These are phyloP conservation scores for Kwoniella europaea DNA, from an alignment of 768 basidiomycete genomes.

Conservation along the genomic window DNA sequence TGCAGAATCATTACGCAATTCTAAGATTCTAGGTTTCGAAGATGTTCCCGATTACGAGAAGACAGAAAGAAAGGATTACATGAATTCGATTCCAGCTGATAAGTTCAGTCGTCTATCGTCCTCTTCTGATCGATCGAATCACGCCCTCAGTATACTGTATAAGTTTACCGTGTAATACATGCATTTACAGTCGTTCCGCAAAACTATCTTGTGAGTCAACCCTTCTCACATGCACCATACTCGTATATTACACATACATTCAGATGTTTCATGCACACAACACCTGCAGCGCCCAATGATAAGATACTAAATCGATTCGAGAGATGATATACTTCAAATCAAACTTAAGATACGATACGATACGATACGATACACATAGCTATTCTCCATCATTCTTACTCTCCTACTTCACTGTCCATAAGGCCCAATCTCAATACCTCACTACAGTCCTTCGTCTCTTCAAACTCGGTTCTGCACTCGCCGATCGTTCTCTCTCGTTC, in stretches of 20 bases:
- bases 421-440: constrained; percentile 2
- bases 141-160: not conserved
- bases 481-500: constrained; percentile 26
- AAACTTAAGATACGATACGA: not conserved
- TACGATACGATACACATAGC: not conserved
- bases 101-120: not conserved
- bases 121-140: constrained; percentile 3
- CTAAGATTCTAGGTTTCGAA: too few relatives aligned
- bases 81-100: too few relatives aligned
- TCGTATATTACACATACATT: too few relatives aligned
- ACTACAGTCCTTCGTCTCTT: constrained; percentile 27
- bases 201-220: too few relatives aligned
- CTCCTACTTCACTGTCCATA: not conserved
- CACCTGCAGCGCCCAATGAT: too few relatives aligned
- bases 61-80: too few relatives aligned
- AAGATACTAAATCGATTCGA: not conserved
- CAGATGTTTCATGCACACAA: not conserved
- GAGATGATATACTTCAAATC: not conserved
- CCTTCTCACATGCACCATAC: too few relatives aligned
- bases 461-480: constrained; percentile 27
- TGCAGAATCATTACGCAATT: too few relatives aligned
- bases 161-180: not conserved
- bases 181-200: not conserved
- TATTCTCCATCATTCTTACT: not conserved
- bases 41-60: too few relatives aligned